phyloP scores from a whole-genome alignment of 2,329 filamentous ascomycete species.

The Chaetomiaceae sp. region DNA sequence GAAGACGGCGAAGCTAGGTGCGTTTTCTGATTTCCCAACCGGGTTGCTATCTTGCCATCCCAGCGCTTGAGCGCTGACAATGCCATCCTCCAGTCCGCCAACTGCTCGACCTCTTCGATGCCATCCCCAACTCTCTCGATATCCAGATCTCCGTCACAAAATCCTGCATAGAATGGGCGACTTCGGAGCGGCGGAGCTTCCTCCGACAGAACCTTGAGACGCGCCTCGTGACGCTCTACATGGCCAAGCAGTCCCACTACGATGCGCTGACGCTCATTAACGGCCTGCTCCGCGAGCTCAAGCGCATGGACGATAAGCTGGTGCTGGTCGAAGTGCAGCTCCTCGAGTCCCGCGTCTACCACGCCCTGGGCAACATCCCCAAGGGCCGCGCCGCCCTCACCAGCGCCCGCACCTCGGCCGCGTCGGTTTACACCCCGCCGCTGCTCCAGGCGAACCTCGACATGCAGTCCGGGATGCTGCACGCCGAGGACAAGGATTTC shows the following conservation, averaged over 20 bases:
- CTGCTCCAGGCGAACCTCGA: conserved; percentile 92
- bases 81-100: conserved; percentile 69
- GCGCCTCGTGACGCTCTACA: conserved; percentile 86
- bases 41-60: neutral
- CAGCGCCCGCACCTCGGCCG: conserved; percentile 87
- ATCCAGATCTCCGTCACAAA: conserved; percentile 93
- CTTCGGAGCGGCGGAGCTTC: conserved; percentile 89
- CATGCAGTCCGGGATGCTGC: conserved; percentile 99
- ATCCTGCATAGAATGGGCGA: conserved; percentile 99
- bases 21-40: conserved; percentile 32
- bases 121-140: conserved; percentile 91
- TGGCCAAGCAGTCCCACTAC: conserved; percentile 97
- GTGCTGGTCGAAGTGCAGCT: conserved; percentile 97
- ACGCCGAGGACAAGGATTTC: conserved; percentile 98
- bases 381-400: conserved; percentile 95
- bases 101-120: conserved; percentile 89
- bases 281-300: conserved; percentile 89
- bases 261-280: conserved; percentile 97
- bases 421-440: conserved; percentile 94
- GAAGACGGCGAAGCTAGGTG: conserved; percentile 97
- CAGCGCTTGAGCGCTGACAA: neutral
- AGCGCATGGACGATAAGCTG: conserved; percentile 96
- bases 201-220: conserved; percentile 97
- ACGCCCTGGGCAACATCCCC: conserved; percentile 91
- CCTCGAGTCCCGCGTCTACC: conserved; percentile 93